These are phyloP conservation scores for Yamadazyma oceani DNA, from an alignment of 1,139 yeast species.

Conservation along the genomic window DNA sequence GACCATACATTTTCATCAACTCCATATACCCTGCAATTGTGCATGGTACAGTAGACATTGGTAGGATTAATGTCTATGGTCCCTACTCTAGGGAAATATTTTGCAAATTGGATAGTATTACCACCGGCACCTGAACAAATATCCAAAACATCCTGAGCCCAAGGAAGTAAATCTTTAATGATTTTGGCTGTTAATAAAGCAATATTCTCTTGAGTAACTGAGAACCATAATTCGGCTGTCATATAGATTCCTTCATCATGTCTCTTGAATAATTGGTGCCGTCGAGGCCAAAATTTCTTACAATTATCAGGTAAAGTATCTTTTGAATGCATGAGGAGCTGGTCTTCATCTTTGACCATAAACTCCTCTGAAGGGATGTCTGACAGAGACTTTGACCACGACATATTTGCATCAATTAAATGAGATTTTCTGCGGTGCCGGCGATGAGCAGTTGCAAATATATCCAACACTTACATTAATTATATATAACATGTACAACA, in stretches of 20 bases:
- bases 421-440: too few species aligned
- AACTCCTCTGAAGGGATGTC: background rate
- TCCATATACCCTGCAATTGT: constrained; percentile 73
- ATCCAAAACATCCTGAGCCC: constrained; percentile 54
- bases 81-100: constrained; percentile 53
- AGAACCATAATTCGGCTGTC: constrained; percentile 81
- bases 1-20: constrained; percentile 51
- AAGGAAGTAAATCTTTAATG: constrained; percentile 38
- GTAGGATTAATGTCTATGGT: constrained; percentile 66
- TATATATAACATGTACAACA: background rate
- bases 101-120: constrained; percentile 80
- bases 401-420: too few species aligned
- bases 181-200: constrained; percentile 67
- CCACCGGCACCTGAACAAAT: constrained; percentile 97
- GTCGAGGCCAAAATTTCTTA: constrained; percentile 58
- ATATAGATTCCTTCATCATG: constrained; percentile 73
- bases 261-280: constrained; percentile 57
- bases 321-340: constrained; percentile 39
- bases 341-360: constrained; percentile 22
- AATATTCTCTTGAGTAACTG: constrained; percentile 83
- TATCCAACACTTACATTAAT: too few species aligned
- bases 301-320: constrained; percentile 42
- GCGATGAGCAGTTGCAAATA: too few species aligned
- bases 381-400: too few species aligned
- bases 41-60: constrained; percentile 64